Percentiles rank a stretch among this genome's conserved stretches.
Evolutionary conservation across 73 alveolate genomes (phyloP).

Genomic region (Paramecium octaurelia): DNA sequence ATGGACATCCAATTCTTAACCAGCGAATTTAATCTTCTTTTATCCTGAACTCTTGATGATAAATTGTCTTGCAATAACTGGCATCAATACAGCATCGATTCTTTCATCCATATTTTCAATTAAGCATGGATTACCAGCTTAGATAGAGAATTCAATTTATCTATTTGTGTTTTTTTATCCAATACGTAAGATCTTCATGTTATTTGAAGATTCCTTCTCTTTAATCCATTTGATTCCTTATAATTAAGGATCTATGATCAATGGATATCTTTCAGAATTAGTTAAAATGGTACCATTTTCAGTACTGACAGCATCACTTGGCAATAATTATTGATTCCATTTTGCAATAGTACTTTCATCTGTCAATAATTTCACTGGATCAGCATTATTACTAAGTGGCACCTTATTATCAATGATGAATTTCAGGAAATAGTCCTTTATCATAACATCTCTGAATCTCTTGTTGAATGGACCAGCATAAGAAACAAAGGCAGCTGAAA

Average conservation of each 20-base stretch:
- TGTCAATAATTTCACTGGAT: constrained; percentile 94
- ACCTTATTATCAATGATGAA: constrained; percentile 92
- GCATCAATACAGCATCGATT: constrained; percentile 98
- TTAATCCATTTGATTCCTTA: constrained; percentile 98
- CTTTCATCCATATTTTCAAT: constrained; percentile 98
- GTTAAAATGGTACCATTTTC: constrained; percentile 97
- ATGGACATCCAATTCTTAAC: constrained; percentile 93
- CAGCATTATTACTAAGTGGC: constrained; percentile 96
- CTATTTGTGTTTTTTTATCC: constrained; percentile 56
- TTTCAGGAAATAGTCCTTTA: constrained; percentile 88
- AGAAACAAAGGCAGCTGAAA: constrained; percentile 98
- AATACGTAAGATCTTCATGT: constrained; percentile 76
- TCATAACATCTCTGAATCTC: constrained; percentile 92
- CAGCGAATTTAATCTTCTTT: constrained; percentile 95
- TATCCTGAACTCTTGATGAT: constrained; percentile 81
- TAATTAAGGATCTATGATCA: constrained; percentile 97
- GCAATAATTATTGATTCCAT: constrained; percentile 98
- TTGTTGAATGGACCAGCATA: constrained; percentile 99
- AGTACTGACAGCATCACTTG: constrained; percentile 98
- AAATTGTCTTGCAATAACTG: constrained; percentile 94
- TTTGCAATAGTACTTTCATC: constrained; percentile 97
- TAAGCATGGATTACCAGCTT: constrained; percentile 97
- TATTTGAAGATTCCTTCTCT: constrained; percentile 93
- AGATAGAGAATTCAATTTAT: constrained; percentile 71
- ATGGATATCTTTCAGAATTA: constrained; percentile 97